A percentile compares a stretch with the other conserved stretches of the same genome.
Evolutionary conservation across 2,329 filamentous ascomycete genomes (phyloP).

Genomic region (Rutstroemia sp.): DNA sequence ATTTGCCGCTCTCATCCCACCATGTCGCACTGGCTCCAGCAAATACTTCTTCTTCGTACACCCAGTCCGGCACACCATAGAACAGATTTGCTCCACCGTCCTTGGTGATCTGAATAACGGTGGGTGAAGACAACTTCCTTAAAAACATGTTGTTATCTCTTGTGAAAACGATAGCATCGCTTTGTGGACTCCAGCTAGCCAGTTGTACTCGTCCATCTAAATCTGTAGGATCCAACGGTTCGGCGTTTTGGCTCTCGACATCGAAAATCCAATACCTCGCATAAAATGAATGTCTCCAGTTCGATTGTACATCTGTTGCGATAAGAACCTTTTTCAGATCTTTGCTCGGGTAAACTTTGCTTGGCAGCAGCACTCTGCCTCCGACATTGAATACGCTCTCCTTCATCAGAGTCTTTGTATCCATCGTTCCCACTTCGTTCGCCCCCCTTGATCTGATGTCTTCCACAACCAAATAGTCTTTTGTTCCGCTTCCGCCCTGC

Average conservation of each 20-base stretch:
- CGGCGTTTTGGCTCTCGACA: slow-evolving; percentile 67
- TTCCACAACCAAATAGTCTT: slow-evolving; percentile 77
- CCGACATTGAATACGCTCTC: slow-evolving; percentile 52
- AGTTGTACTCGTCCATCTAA: slow-evolving; percentile 65
- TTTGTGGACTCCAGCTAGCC: slow-evolving; percentile 81
- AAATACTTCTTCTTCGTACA: slow-evolving; percentile 84
- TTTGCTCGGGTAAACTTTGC: slow-evolving; percentile 65
- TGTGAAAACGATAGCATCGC: slow-evolving; percentile 84
- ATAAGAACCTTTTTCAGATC: slow-evolving; percentile 82
- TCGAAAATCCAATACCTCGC: slow-evolving; percentile 89
- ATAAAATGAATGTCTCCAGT: slow-evolving; percentile 86
- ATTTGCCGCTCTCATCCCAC: slow-evolving; percentile 90
- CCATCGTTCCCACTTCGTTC: slow-evolving; percentile 34
- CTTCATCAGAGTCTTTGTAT: slow-evolving; percentile 70
- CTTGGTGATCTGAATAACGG: slow-evolving; percentile 58
- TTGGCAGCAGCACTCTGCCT: slow-evolving; percentile 47
- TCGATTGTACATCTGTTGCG: slow-evolving; percentile 61
- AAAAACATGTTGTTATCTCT: slow-evolving; percentile 85
- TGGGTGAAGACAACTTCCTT: slow-evolving; percentile 47
- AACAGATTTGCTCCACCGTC: slow-evolving; percentile 87
- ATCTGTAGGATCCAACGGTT: slow-evolving; percentile 68
- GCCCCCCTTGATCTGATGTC: slow-evolving; percentile 60
- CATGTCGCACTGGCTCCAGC: slow-evolving; percentile 75
- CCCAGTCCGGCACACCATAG: slow-evolving; percentile 96
- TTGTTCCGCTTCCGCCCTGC: slow-evolving; percentile 46